These are phyloP conservation scores for Penicillium sp. DNA, from an alignment of 2,329 filamentous ascomycete species.

Conservation along the genomic window DNA sequence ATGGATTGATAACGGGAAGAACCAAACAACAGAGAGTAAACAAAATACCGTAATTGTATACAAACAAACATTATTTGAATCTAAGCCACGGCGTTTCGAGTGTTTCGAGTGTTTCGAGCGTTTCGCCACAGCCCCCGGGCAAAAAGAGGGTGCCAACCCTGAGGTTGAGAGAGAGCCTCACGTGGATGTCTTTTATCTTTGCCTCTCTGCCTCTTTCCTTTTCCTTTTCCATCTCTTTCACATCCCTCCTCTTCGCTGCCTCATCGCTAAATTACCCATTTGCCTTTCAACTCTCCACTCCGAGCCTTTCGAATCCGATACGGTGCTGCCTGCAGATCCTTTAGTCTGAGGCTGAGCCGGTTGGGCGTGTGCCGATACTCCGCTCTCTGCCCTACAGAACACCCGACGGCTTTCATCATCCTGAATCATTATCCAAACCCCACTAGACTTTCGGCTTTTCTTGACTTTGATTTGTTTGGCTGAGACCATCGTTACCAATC, in stretches of 20 bases:
- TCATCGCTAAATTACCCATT: neutral
- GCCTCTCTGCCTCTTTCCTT: neutral
- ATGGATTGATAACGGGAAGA: conserved; percentile 7
- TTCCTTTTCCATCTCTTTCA: neutral
- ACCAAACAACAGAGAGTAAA: neutral
- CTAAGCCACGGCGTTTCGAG: conserved; percentile 7
- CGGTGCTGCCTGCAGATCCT: conserved; percentile 10
- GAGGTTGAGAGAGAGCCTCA: conserved; percentile 11
- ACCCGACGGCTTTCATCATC: conserved; percentile 3
- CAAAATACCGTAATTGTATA: neutral
- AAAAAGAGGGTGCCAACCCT: neutral
- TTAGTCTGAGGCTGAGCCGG: conserved; percentile 7
- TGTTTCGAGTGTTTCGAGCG: neutral
- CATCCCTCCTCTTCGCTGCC: neutral
- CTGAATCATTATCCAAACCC: conserved; percentile 9
- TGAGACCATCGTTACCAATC: conserved; percentile 16
- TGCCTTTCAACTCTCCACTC: neutral
- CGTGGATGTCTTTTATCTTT: conserved; percentile 14
- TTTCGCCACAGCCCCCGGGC: conserved; percentile 11
- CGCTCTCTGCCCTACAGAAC: conserved; percentile 12
- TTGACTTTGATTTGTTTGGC: conserved; percentile 6
- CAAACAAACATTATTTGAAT: neutral
- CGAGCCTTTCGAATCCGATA: neutral
- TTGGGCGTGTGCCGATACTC: conserved; percentile 1
- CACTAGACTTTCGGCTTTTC: neutral